Evolutionary conservation across 1,284 basidiomycete genomes (phyloP).

Genomic region (Schizopora paradoxa): DNA sequence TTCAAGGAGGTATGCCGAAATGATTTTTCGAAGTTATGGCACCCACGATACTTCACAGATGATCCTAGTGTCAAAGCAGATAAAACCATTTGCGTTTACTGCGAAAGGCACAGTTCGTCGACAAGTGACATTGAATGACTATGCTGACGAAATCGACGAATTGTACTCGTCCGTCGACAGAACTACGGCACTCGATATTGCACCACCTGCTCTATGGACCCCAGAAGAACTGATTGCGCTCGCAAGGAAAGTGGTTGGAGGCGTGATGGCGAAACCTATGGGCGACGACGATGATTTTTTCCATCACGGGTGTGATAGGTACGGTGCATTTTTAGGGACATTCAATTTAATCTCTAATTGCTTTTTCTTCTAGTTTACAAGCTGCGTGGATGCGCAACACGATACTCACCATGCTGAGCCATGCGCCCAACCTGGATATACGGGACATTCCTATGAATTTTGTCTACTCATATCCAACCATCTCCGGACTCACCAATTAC

Average conservation of each 20-base stretch:
- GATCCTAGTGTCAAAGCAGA: constrained; percentile 27
- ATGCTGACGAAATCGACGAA: constrained; percentile 29
- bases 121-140: constrained; percentile 24
- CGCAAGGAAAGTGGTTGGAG: constrained; percentile 12
- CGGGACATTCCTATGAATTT: constrained; percentile 21
- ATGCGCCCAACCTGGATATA: constrained; percentile 20
- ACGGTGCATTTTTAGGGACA: too few relatives aligned
- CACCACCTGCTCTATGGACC: constrained; percentile 10
- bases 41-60: constrained; percentile 18
- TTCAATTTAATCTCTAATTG: too few relatives aligned
- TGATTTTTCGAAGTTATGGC: not conserved
- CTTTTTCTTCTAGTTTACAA: constrained; percentile 23
- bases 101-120: constrained; percentile 19
- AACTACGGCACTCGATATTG: constrained; percentile 13
- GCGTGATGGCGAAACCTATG: constrained; percentile 10
- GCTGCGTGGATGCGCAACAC: constrained; percentile 30
- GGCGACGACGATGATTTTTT: constrained; percentile 21
- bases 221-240: constrained; percentile 5
- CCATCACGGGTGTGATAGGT: constrained; percentile 20
- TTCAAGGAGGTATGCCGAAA: constrained; percentile 23
- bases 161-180: constrained; percentile 23
- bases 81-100: too few relatives aligned
- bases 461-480: constrained; percentile 25
- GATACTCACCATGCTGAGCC: constrained; percentile 22
- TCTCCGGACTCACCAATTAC: constrained; percentile 13